These are phyloP conservation scores for Begonia masoniana DNA, from an alignment of 306 rosid species.

Conservation along the genomic window DNA sequence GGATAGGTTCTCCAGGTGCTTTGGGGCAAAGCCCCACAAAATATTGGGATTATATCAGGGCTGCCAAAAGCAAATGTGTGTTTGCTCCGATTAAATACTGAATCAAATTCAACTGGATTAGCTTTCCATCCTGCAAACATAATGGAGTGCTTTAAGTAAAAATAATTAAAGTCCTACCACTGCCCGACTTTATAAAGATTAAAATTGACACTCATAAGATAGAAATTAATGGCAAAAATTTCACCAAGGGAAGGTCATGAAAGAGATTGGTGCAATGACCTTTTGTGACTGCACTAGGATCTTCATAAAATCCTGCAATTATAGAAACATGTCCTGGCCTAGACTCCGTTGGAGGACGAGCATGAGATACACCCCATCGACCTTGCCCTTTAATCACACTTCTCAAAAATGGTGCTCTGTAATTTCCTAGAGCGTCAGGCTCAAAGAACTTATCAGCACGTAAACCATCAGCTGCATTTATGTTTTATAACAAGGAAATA, in stretches of 20 bases:
- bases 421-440: constrained; percentile 52
- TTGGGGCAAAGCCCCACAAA: constrained; percentile 71
- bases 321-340: constrained; percentile 85
- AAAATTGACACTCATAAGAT: too few species aligned
- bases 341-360: constrained; percentile 93
- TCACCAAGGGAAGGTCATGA: neutral
- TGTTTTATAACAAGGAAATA: neutral
- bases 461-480: constrained; percentile 73
- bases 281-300: constrained; percentile 90
- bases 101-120: constrained; percentile 87
- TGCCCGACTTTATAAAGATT: too few species aligned
- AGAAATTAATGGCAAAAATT: neutral
- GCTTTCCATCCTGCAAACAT: constrained; percentile 84
- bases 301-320: constrained; percentile 89
- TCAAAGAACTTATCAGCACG: constrained; percentile 89
- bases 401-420: constrained; percentile 73
- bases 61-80: constrained; percentile 79
- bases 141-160: constrained; percentile 3
- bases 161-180: neutral
- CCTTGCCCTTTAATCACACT: constrained; percentile 48
- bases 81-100: constrained; percentile 66
- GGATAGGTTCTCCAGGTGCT: constrained; percentile 81
- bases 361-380: constrained; percentile 97
- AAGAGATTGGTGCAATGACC: constrained; percentile 23
- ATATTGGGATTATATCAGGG: constrained; percentile 85